Base-by-base conservation (phyloP, 2,329 filamentous ascomycete species). In the Colletotrichum salicis region DNA sequence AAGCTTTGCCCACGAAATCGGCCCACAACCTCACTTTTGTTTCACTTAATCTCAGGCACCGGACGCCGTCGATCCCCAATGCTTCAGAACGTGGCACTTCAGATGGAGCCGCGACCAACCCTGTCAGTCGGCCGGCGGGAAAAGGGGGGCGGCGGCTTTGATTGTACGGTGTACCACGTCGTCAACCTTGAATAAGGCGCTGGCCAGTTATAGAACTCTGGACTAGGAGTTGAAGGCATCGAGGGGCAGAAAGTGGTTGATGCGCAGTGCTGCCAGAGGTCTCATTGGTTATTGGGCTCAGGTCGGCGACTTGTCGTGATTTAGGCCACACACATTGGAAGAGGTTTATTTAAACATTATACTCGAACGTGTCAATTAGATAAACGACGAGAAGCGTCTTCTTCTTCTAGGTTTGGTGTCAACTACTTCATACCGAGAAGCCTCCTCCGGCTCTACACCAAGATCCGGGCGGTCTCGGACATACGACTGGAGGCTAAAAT, bases 11-110 rank as follows among this genome's bases (percentile, higher is more conserved):
- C 15, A 29, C 15, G 33, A 35, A 60, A 48, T 69, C 59, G 29
- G 58, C 48, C 66, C 70, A 55, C 61, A 29, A 72, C 60, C 45
- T 70, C 70, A 51, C 54, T 70, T 70, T 71, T 71, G 70, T 72
- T 72, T 72, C 70, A 72, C 60, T 71, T 62, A 65, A 71, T 55
- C 15, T 66, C 61, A 62, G 67, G 61, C 57, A 62, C 57, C 48
- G 58, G 61, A 48, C 55, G 29, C 27, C 57, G 55, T 64, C 57
- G 48, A 64, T 57, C 67, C 56, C 58, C 56, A 65, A 54, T 66
- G 70, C 67, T 41, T 61, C 67, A 72, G 67, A 71, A 35, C 48
- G 19, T 33, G 37, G 27, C 54, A 71, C 70, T 66, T 72, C 56
- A 33, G 70, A 72, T 37, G 56, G 58, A 57, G 37, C 55, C 27